These are phyloP conservation scores for Trichoderma sp. DNA, from an alignment of 2,329 filamentous ascomycete species.

Conservation along the genomic window DNA sequence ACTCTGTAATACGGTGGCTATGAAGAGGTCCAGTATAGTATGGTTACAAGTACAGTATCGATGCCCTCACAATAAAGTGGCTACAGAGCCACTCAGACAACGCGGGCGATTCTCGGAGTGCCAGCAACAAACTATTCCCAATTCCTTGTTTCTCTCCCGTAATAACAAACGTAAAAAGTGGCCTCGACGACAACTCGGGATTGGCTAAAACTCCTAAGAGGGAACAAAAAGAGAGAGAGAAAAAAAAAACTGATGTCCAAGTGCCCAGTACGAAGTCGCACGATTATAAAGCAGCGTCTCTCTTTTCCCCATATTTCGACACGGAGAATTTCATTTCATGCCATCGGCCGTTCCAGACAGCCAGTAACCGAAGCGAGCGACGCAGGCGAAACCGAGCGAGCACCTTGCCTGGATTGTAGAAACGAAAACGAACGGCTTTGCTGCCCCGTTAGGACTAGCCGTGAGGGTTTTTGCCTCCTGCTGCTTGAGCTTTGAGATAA, in stretches of 20 bases:
- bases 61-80: neutral
- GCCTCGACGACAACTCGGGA: neutral
- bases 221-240: neutral
- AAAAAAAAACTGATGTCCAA: neutral
- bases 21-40: no score
- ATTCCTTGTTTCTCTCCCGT: neutral
- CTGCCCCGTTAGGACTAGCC: neutral
- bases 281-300: neutral
- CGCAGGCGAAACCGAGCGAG: neutral
- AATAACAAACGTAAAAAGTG: neutral
- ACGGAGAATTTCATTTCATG: neutral
- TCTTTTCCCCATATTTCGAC: neutral
- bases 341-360: neutral
- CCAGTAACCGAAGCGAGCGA: slow-evolving; percentile 1
- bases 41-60: no score
- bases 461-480: neutral
- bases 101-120: neutral
- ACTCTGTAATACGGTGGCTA: no score
- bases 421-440: neutral
- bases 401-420: neutral
- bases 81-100: neutral
- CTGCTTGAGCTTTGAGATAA: neutral
- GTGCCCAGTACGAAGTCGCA: neutral
- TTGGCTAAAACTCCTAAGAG: neutral
- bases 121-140: neutral